Conservation (phyloP, 331 rosid genomes). For the Acacia concinna region DNA sequence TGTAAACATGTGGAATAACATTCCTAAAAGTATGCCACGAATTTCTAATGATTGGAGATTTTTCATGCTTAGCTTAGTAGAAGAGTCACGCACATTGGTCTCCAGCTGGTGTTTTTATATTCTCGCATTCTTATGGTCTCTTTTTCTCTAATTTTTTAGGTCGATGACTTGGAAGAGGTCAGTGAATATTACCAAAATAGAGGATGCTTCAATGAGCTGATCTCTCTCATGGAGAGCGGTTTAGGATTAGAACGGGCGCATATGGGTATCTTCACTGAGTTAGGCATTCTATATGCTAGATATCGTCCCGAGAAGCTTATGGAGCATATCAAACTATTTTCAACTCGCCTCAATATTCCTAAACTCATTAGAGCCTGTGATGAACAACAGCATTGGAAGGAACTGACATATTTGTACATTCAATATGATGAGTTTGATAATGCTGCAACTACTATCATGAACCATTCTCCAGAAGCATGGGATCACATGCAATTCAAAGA, state of each 20-base stretch:
- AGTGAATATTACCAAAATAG: slow-evolving; percentile 98
- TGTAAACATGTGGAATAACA: slow-evolving; percentile 23
- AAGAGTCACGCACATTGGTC: slow-evolving; percentile 10
- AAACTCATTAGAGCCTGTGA: slow-evolving; percentile 98
- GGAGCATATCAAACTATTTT: slow-evolving; percentile 97
- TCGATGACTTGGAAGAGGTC: slow-evolving; percentile 98
- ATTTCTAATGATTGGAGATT: slow-evolving; percentile 9
- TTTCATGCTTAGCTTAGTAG: background rate
- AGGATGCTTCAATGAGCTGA: slow-evolving; percentile 96
- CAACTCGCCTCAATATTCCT: slow-evolving; percentile 94
- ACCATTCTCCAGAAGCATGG: slow-evolving; percentile 99
- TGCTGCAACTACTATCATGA: slow-evolving; percentile 99
- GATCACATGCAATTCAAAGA: slow-evolving; percentile 99
- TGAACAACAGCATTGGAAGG: slow-evolving; percentile 98
- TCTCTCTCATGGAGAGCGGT: slow-evolving; percentile 99
- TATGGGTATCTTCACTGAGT: slow-evolving; percentile 98
- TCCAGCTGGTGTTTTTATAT: background rate
- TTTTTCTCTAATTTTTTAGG: slow-evolving; percentile 51
- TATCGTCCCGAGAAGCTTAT: slow-evolving; percentile 97
- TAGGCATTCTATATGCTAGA: slow-evolving; percentile 98
- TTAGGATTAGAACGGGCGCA: slow-evolving; percentile 97
- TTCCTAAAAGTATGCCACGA: slow-evolving; percentile 4
- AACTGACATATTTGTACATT: slow-evolving; percentile 91
- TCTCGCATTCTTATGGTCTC: slow-evolving; percentile 7
- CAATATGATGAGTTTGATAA: slow-evolving; percentile 98